These are phyloP conservation scores for Kuraishia hungarica DNA, from an alignment of 805 yeast genomes.

Conservation along the genomic window DNA sequence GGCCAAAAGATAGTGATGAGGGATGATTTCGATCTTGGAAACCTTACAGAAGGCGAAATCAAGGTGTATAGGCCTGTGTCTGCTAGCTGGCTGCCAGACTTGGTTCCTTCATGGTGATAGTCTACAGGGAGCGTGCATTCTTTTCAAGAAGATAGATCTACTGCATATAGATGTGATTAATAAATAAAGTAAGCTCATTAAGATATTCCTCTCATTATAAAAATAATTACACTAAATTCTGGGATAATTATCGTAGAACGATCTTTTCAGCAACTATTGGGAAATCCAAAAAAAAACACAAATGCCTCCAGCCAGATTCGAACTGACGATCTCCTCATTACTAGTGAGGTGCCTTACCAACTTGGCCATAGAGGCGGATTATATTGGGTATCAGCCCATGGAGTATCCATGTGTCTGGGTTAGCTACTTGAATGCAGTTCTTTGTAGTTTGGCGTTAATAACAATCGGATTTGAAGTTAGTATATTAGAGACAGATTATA, in stretches of 20 bases:
- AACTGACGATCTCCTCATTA: slow-evolving; percentile 29
- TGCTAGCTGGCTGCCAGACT: slow-evolving; percentile 31
- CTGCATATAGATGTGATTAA: too few species aligned
- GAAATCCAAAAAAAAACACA: slow-evolving; percentile 6
- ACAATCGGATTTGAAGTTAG: too few species aligned
- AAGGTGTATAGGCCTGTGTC: slow-evolving; percentile 40
- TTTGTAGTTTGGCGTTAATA: neutral
- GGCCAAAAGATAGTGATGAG: slow-evolving; percentile 30
- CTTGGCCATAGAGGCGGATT: slow-evolving; percentile 27
- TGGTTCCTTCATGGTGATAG: slow-evolving; percentile 14
- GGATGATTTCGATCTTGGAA: slow-evolving; percentile 28
- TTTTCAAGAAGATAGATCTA: neutral
- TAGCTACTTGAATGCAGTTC: too few species aligned
- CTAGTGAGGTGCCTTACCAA: slow-evolving; percentile 31
- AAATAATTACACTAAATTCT: too few species aligned
- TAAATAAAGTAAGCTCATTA: too few species aligned
- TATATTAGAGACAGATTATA: too few species aligned
- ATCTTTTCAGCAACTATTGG: neutral
- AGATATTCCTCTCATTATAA: too few species aligned
- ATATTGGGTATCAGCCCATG: neutral
- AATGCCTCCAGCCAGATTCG: slow-evolving; percentile 29
- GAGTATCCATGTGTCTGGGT: neutral
- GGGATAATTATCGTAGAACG: too few species aligned
- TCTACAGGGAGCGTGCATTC: too few species aligned
- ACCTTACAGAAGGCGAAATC: slow-evolving; percentile 33